A percentile compares a stretch with the other conserved stretches of the same genome.
Evolutionary conservation across 164 flowering plant species (phyloP).

Genomic region (Hamamelis virginiana): DNA sequence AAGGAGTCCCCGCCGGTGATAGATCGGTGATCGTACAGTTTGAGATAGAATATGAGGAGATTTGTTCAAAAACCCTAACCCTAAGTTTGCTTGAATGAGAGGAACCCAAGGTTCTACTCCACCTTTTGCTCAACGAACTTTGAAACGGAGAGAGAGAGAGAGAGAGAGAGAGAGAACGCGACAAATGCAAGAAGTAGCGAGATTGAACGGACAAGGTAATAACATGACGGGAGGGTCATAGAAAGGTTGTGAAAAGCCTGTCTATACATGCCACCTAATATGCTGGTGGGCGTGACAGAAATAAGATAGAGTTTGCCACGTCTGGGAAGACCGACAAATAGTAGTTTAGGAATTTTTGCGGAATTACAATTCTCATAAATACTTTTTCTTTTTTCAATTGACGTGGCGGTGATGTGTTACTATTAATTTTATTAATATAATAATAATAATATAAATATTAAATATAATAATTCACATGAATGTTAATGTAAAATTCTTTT

Average conservation of each 20-base stretch:
- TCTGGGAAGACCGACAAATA: background rate
- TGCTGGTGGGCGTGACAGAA: too few relatives aligned
- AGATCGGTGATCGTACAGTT: too few relatives aligned
- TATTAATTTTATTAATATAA: too few relatives aligned
- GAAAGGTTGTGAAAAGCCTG: background rate
- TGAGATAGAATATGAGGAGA: background rate
- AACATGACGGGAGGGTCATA: background rate
- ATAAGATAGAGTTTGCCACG: background rate
- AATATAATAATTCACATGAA: too few relatives aligned
- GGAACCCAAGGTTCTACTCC: conserved; percentile 17
- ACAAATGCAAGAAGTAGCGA: too few relatives aligned
- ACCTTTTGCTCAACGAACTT: conserved; percentile 19
- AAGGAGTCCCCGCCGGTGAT: background rate
- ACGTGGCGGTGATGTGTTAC: too few relatives aligned
- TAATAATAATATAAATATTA: too few relatives aligned
- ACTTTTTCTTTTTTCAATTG: too few relatives aligned
- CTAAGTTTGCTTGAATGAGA: background rate
- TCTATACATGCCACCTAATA: background rate
- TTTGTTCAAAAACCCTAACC: conserved; percentile 7
- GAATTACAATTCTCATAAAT: too few relatives aligned
- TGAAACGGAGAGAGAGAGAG: conserved; percentile 15
- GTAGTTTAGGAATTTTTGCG: too few relatives aligned
- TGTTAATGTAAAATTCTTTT: too few relatives aligned
- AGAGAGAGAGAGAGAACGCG: conserved; percentile 1
- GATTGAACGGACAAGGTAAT: background rate